Evolutionary conservation across 1,139 yeast genomes (phyloP).

Genomic region (Eremothecium gossypii): DNA sequence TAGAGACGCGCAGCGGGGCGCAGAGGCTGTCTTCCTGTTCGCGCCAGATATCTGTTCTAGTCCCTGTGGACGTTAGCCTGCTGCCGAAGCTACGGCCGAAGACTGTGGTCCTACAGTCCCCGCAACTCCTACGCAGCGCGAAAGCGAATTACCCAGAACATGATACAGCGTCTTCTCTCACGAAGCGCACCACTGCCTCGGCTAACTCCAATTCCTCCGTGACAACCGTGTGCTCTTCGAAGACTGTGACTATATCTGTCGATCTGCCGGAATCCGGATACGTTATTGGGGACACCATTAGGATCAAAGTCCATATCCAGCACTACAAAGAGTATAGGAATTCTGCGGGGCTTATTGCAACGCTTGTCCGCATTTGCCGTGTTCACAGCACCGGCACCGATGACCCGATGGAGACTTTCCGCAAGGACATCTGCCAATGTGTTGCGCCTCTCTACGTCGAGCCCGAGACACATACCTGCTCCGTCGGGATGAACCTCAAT

Average conservation of each 20-base stretch:
- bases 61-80: constrained; percentile 64
- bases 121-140: constrained; percentile 13
- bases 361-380: constrained; percentile 72
- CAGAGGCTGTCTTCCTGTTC: constrained; percentile 34
- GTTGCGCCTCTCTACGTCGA: constrained; percentile 74
- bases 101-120: constrained; percentile 46
- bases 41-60: constrained; percentile 49
- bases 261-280: constrained; percentile 62
- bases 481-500: constrained; percentile 52
- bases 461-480: constrained; percentile 50
- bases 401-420: constrained; percentile 59
- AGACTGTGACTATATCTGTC: constrained; percentile 44
- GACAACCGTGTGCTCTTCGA: constrained; percentile 13
- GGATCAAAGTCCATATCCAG: constrained; percentile 54
- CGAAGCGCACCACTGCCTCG: constrained; percentile 16
- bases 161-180: constrained; percentile 19
- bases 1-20: constrained; percentile 25
- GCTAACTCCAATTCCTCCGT: constrained; percentile 11
- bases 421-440: constrained; percentile 76
- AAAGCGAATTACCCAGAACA: constrained; percentile 9
- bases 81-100: constrained; percentile 64
- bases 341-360: constrained; percentile 68
- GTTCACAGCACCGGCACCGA: constrained; percentile 56
- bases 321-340: constrained; percentile 68
- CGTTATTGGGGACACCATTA: constrained; percentile 68